Conservation (phyloP, 176 grass and related monocot genomes). For the Cenchrus fungigraminus region DNA sequence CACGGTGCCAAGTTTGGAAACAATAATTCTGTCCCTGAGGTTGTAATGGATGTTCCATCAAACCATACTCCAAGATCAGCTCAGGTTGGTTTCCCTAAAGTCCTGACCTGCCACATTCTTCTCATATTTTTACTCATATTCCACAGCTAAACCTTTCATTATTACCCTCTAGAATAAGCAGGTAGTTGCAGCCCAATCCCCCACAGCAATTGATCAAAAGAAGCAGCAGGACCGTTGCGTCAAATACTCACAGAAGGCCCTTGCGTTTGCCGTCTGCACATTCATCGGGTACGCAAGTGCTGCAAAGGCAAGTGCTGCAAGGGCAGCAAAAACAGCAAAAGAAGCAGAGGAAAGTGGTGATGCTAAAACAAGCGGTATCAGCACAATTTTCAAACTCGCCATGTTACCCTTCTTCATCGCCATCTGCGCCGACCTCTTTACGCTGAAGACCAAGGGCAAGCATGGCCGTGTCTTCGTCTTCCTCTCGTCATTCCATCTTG, state of each 20-base stretch:
- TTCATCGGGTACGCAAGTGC: not conserved
- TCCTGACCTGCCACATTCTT: not conserved
- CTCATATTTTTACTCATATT: not conserved
- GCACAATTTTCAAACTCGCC: not conserved
- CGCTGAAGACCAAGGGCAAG: not conserved
- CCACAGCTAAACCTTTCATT: not conserved
- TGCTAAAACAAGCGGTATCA: too few relatives aligned
- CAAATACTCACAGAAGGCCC: constrained; percentile 15
- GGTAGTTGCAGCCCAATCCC: not conserved
- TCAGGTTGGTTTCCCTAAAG: not conserved
- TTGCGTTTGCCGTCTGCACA: not conserved
- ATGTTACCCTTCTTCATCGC: not conserved
- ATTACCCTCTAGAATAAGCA: not conserved
- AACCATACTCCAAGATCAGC: not conserved
- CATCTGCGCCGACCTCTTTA: not conserved
- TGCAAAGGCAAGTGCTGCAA: not conserved
- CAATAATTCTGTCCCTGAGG: not conserved
- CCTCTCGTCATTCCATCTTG: constrained; percentile 9
- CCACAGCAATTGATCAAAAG: not conserved
- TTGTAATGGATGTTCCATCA: not conserved
- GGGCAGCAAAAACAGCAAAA: too few relatives aligned
- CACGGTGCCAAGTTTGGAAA: not conserved
- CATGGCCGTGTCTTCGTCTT: not conserved
- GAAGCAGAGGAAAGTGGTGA: too few relatives aligned
- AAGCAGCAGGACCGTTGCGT: not conserved